These are phyloP conservation scores for Xylaria sp. DNA, from an alignment of 495 filamentous ascomycete species.

Conservation along the genomic window DNA sequence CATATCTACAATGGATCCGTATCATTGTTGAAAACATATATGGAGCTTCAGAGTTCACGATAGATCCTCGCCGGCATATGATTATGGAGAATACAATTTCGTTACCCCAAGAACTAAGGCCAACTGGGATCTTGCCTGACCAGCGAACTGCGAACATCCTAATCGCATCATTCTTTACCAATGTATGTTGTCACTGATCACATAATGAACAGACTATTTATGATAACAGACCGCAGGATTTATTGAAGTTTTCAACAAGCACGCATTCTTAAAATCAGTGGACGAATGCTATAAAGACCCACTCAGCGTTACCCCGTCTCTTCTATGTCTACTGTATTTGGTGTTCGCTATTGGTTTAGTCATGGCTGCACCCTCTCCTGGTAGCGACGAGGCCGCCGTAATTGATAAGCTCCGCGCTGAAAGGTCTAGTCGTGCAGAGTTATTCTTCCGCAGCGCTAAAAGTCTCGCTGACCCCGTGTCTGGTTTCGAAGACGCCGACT, in stretches of 20 bases:
- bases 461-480: conserved; percentile 58
- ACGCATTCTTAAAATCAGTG: conserved; percentile 54
- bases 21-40: conserved; percentile 73
- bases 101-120: conserved; percentile 50
- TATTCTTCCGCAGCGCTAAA: conserved; percentile 66
- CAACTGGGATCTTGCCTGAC: conserved; percentile 61
- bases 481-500: conserved; percentile 68
- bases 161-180: conserved; percentile 65
- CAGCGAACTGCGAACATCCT: conserved; percentile 60
- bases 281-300: conserved; percentile 62
- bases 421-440: conserved; percentile 58
- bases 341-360: conserved; percentile 66
- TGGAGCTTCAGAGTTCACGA: conserved; percentile 70
- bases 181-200: conserved; percentile 49
- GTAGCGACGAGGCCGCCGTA: conserved; percentile 54
- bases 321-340: conserved; percentile 63
- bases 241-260: conserved; percentile 61
- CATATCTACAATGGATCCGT: conserved; percentile 74
- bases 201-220: conserved; percentile 18
- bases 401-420: conserved; percentile 57
- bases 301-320: conserved; percentile 52
- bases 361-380: conserved; percentile 59
- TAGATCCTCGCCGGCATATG: conserved; percentile 71
- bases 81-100: conserved; percentile 68
- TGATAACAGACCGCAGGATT: conserved; percentile 60